These are phyloP conservation scores for Dacryopinax spathularia DNA, from an alignment of 768 basidiomycete genomes.

Conservation along the genomic window DNA sequence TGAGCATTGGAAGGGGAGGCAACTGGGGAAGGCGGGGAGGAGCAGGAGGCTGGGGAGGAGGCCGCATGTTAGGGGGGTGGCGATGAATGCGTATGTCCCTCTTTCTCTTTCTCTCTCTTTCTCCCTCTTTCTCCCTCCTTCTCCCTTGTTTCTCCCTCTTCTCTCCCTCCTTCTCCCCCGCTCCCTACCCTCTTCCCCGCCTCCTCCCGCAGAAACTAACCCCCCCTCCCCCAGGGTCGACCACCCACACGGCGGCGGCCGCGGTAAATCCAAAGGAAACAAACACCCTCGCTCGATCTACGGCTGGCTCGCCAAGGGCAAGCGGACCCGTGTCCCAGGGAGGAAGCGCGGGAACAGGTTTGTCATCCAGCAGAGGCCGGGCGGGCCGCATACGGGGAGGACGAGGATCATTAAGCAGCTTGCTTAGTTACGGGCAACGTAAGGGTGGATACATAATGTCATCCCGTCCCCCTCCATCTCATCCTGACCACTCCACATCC, in stretches of 20 bases:
- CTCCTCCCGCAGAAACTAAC: neutral
- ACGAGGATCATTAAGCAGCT: no score
- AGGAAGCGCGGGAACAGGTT: conserved; percentile 82
- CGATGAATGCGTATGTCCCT: conserved; percentile 77
- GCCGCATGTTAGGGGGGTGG: conserved; percentile 83
- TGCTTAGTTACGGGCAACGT: no score
- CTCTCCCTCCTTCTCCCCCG: neutral
- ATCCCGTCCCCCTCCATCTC: neutral
- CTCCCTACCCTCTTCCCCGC: neutral
- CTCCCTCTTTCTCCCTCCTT: neutral
- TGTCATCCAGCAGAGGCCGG: conserved; percentile 72
- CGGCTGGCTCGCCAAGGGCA: conserved; percentile 88
- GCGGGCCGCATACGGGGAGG: conserved; percentile 51
- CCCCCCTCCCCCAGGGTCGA: conserved; percentile 40
- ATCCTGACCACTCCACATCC: no score
- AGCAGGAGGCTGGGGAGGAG: conserved; percentile 72
- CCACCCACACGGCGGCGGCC: conserved; percentile 94
- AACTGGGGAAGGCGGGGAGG: conserved; percentile 84
- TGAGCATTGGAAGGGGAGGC: conserved; percentile 68
- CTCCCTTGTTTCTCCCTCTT: conserved; percentile 4
- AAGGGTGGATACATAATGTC: neutral
- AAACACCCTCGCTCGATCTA: conserved; percentile 84
- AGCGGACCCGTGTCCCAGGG: conserved; percentile 81
- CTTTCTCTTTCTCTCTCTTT: conserved; percentile 6
- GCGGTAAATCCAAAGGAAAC: conserved; percentile 94